Base-by-base conservation (phyloP, 2,329 filamentous ascomycete species). In the Phyllosticta ampelicida region DNA sequence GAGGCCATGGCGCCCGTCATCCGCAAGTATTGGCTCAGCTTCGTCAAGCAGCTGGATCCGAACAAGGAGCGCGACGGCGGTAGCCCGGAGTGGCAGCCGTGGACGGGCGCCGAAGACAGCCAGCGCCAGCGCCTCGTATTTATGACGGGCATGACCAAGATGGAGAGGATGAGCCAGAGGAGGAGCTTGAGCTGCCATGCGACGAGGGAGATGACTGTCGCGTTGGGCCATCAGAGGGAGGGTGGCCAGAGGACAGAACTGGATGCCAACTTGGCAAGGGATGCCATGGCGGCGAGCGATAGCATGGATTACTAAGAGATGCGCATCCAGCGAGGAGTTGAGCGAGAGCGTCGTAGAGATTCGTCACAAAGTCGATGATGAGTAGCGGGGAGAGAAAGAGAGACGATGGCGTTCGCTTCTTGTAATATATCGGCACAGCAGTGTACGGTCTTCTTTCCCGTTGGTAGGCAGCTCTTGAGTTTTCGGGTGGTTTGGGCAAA, bases 11-110 rank as follows among this genome's bases (percentile, higher is more conserved):
- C 86, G 0, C 75, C 80, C 0, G 71, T 86, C 0, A 79, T 87
- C 21, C 84, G 89, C 65, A 78, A 77, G 0, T 91, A 90, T 69
- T 90, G 86, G 86, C 81, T 83, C 1, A 87, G 83, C 62, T 91
- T 91, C 66, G 83, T 91, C 60, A 73, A 80, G 26, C 77, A 76
- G 0, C 77, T 82, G 44, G 76, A 90, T 67, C 87, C 87, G 0
- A 90, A 90, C 66, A 74, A 65, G 10, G 70, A 77, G 56, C 75
- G 80, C 9, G 62, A 70, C 48, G 30, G 60, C 0, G 77, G 75
- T 0, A 74, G 74, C 51, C 80, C 80, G 1, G 70, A 71, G 58
- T 86, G 83, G 84, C 67, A 73, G 61, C 66, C 68, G 2, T 83
- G 76, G 67, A 66, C 63, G 5, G 54, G 55, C 4, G 50, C 11